Percentiles rank a stretch among this genome's conserved stretches.
These are phyloP conservation scores for Hypsizygus ulmarius DNA, from an alignment of 1,284 basidiomycete genomes.

Conservation along the genomic window DNA sequence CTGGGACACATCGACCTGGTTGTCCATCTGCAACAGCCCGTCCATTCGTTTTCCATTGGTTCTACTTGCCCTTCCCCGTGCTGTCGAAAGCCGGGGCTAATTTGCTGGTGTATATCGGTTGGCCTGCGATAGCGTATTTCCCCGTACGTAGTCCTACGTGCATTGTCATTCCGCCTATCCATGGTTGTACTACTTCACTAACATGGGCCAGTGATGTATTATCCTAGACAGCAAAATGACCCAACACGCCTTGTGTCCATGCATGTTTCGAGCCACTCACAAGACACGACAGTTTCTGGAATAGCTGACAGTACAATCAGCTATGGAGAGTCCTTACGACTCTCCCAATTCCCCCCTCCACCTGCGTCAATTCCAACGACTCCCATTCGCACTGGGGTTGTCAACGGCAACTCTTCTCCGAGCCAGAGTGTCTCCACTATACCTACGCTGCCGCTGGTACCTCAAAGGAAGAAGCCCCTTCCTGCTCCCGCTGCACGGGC, in stretches of 20 bases:
- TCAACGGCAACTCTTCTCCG: conserved; percentile 15
- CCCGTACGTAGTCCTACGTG: conserved; percentile 5
- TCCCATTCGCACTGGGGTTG: conserved; percentile 28
- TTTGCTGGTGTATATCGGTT: background rate
- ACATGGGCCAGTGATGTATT: conserved; percentile 14
- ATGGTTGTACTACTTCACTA: background rate
- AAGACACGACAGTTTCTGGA: conserved; percentile 49
- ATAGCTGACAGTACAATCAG: conserved; percentile 56
- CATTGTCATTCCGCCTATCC: background rate
- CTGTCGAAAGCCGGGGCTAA: conserved; percentile 3
- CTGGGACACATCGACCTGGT: conserved; percentile 1
- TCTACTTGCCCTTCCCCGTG: conserved; percentile 2
- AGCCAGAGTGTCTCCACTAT: conserved; percentile 12
- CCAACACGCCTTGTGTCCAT: conserved; percentile 14
- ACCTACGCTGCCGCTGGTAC: conserved; percentile 11
- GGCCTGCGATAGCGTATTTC: conserved; percentile 3
- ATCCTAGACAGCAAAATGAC: conserved; percentile 9
- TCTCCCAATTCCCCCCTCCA: conserved; percentile 44
- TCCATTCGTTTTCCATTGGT: conserved; percentile 8
- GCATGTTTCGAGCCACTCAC: conserved; percentile 39
- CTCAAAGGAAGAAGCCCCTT: conserved; percentile 13
- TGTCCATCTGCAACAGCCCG: background rate
- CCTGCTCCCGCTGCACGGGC: conserved; percentile 6
- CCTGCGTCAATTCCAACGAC: conserved; percentile 37
- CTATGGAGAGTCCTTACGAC: conserved; percentile 36